A percentile compares a stretch with the other conserved stretches of the same genome.
Evolutionary conservation across 352 stramenopile species (phyloP).

Genomic region (Blastocystis hominis): DNA sequence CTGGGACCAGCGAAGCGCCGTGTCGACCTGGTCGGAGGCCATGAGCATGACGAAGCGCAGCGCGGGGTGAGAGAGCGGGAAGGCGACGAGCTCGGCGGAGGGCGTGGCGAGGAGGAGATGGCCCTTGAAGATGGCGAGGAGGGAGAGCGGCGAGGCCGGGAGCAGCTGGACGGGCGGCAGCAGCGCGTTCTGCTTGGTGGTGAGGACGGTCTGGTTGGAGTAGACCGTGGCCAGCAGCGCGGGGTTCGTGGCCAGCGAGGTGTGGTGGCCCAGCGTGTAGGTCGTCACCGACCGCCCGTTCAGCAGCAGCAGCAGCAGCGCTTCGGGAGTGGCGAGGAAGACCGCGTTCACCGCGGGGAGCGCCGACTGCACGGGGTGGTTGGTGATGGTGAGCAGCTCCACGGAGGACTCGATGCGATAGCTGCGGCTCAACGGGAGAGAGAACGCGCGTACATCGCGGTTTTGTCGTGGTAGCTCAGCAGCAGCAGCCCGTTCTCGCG

Average conservation of each 20-base stretch:
- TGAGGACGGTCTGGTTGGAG: conserved; percentile 14
- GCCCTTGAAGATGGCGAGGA: conserved; percentile 16
- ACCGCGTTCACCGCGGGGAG: background rate
- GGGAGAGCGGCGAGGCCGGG: background rate
- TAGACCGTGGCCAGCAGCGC: background rate
- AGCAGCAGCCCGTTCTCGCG: background rate
- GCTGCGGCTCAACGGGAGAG: background rate
- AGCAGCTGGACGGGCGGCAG: background rate
- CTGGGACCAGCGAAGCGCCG: background rate
- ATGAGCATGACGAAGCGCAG: conserved; percentile 49
- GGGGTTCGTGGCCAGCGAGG: background rate
- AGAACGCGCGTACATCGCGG: background rate
- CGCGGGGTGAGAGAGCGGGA: conserved; percentile 42
- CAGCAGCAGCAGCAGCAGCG: background rate
- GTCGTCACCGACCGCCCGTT: background rate
- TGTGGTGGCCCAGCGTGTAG: background rate
- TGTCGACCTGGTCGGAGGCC: conserved; percentile 24
- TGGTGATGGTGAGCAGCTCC: background rate
- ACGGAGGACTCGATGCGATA: background rate
- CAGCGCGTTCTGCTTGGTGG: background rate
- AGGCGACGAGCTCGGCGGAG: background rate
- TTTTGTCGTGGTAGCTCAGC: conserved; percentile 6
- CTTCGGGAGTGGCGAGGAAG: background rate
- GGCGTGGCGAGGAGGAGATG: conserved; percentile 23
- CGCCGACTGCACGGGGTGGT: background rate